Base-by-base conservation (phyloP, 2,329 filamentous ascomycete species). In the Botrytis aclada region DNA sequence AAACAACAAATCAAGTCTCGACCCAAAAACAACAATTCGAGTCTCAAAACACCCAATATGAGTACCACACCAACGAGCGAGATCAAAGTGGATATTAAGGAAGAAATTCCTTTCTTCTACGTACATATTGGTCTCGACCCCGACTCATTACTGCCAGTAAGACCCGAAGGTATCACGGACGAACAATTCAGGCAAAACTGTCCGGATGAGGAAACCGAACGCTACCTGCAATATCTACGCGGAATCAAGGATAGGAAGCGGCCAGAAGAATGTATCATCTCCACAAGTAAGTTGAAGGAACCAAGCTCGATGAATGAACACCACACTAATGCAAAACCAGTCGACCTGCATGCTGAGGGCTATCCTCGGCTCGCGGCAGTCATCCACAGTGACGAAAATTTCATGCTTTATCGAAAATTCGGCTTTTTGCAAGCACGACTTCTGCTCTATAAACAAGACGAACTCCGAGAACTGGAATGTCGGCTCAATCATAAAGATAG, bases 381-480 rank as follows among this genome's bases (percentile, higher is more conserved):
- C 69, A 76, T 82, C 1, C 79, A 83, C 72, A 82, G 82, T 70
- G 80, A 83, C 70, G 80, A 83, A 34, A 78, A 79, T 41, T 84
- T 84, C 65, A 81, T 81, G 77, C 73, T 84, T 3, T 85, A 83
- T 73, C 80, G 83, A 9, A 78, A 82, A 0, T 84, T 84, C 67
- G 82, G 82, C 41, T 4, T 82, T 62, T 73, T 84, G 0, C 82
- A 83, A 64, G 75, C 81, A 1, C 78, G 84, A 0, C 62, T 84
- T 0, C 58, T 43, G 14, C 41, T 78, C 9, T 41, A 77, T 14
- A 78, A 76, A 61, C 76, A 78, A 72, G 76, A 76, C 51, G 69
- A 76, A 64, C 22, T 78, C 14, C 25, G 74, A 51, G 70, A 51
- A 20, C 34, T 77, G 3, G 77, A 78, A 41, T 5, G 34, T 16